Percentiles rank a stretch among this genome's conserved stretches.
Evolutionary conservation across 1,139 yeast species (phyloP).

Genomic region (Scheffersomyces segobiensis): DNA sequence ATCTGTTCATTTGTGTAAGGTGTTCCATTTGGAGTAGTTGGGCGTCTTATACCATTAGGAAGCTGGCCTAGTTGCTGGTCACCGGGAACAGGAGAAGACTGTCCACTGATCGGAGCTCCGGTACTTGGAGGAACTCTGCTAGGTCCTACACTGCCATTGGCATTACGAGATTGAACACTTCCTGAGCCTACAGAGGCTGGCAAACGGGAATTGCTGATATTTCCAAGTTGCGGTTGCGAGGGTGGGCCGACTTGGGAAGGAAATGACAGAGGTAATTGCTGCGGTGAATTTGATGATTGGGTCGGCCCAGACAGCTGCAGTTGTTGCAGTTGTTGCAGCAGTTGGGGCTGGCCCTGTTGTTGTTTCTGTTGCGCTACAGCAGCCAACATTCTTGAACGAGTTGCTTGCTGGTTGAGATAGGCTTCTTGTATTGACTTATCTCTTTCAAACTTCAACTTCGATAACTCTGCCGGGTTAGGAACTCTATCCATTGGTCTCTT

Average conservation of each 20-base stretch:
- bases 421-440: constrained; percentile 83
- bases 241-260: constrained; percentile 3
- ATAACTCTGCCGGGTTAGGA: constrained; percentile 83
- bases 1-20: constrained; percentile 57
- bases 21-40: constrained; percentile 53
- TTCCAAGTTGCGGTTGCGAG: background rate
- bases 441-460: constrained; percentile 77
- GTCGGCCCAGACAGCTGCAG: constrained; percentile 1
- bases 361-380: constrained; percentile 39
- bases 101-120: background rate
- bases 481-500: constrained; percentile 34
- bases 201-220: background rate
- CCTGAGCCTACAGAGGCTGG: background rate
- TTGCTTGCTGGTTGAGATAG: constrained; percentile 54
- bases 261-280: constrained; percentile 3
- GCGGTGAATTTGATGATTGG: background rate
- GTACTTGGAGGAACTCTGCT: background rate
- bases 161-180: background rate
- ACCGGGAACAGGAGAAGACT: constrained; percentile 3
- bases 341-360: constrained; percentile 16
- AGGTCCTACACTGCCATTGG: background rate
- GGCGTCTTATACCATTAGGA: constrained; percentile 20
- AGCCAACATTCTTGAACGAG: constrained; percentile 40
- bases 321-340: constrained; percentile 11
- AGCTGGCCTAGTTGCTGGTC: constrained; percentile 3